Evolutionary conservation across 2,329 filamentous ascomycete species (phyloP).

Genomic region (Monosporascus sp.): DNA sequence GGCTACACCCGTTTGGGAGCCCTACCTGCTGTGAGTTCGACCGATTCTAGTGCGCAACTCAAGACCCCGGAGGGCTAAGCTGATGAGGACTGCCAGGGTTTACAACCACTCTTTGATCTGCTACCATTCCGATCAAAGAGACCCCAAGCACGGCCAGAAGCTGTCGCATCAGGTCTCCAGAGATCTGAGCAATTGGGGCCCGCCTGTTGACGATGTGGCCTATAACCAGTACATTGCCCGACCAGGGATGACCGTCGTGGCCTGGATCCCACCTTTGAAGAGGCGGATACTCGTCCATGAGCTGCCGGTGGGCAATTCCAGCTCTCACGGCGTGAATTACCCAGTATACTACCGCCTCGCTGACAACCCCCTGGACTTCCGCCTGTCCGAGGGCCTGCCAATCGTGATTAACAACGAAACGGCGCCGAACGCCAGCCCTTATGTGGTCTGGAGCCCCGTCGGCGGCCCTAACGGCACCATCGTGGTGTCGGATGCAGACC

Average conservation of each 20-base stretch:
- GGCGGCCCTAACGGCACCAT: slow-evolving; percentile 42
- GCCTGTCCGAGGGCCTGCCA: slow-evolving; percentile 24
- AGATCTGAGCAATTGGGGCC: slow-evolving; percentile 56
- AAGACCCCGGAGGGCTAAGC: accelerated
- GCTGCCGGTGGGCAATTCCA: slow-evolving; percentile 20
- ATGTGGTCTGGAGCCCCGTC: slow-evolving; percentile 37
- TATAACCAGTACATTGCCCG: slow-evolving; percentile 56
- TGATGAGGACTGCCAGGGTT: slow-evolving; percentile 27
- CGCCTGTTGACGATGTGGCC: slow-evolving; percentile 54
- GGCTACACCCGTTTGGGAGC: slow-evolving; percentile 65
- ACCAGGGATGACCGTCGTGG: slow-evolving; percentile 63
- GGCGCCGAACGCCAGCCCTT: slow-evolving; percentile 35
- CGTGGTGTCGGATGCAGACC: slow-evolving; percentile 34
- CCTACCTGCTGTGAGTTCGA: slow-evolving; percentile 46
- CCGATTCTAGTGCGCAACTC: not conserved
- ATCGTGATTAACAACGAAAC: slow-evolving; percentile 25
- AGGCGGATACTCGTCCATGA: slow-evolving; percentile 52
- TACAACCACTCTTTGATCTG: slow-evolving; percentile 54
- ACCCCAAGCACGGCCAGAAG: slow-evolving; percentile 61
- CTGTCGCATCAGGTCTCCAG: slow-evolving; percentile 57
- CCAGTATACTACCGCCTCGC: slow-evolving; percentile 42
- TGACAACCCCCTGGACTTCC: slow-evolving; percentile 32
- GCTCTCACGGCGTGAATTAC: slow-evolving; percentile 30
- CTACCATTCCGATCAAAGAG: slow-evolving; percentile 67
- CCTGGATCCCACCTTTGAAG: slow-evolving; percentile 45